Evolutionary conservation across 805 yeast genomes (phyloP).

Genomic region (Komagataella kurtzmanii): DNA sequence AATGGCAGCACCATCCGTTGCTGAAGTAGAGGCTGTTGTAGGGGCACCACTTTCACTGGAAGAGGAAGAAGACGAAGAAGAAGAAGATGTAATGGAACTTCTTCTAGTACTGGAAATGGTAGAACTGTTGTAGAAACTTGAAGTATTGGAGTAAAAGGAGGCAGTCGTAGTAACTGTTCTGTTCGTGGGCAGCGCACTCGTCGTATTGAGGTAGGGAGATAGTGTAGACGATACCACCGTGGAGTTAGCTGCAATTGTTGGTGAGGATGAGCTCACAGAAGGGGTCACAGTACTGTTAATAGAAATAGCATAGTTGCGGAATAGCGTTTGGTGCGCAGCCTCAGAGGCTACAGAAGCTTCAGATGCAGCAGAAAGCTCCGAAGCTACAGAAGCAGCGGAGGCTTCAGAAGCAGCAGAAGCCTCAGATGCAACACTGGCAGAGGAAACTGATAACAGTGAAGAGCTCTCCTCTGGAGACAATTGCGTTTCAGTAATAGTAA

Average conservation of each 20-base stretch:
- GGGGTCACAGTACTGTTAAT: slow-evolving; percentile 8
- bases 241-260: slow-evolving; percentile 8
- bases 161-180: slow-evolving; percentile 12
- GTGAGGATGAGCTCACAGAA: slow-evolving; percentile 8
- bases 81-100: slow-evolving; percentile 4
- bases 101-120: slow-evolving; percentile 1
- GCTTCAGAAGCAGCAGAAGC: slow-evolving; percentile 11
- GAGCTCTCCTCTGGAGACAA: slow-evolving; percentile 32
- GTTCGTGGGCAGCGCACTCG: slow-evolving; percentile 6
- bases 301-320: slow-evolving; percentile 4
- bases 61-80: slow-evolving; percentile 8
- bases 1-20: slow-evolving; percentile 19
- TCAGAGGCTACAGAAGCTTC: slow-evolving; percentile 11
- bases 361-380: slow-evolving; percentile 8
- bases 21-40: slow-evolving; percentile 14
- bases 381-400: slow-evolving; percentile 11
- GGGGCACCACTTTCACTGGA: slow-evolving; percentile 10
- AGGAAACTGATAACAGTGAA: slow-evolving; percentile 11
- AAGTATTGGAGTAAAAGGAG: slow-evolving; percentile 9
- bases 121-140: slow-evolving; percentile 4
- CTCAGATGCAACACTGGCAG: slow-evolving; percentile 8
- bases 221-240: slow-evolving; percentile 4
- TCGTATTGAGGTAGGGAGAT: slow-evolving; percentile 5
- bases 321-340: slow-evolving; percentile 9
- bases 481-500: slow-evolving; percentile 32